Percentiles rank a stretch among this genome's conserved stretches.
These are phyloP conservation scores for Ramularia endophylla DNA, from an alignment of 2,329 filamentous ascomycete species.

Conservation along the genomic window DNA sequence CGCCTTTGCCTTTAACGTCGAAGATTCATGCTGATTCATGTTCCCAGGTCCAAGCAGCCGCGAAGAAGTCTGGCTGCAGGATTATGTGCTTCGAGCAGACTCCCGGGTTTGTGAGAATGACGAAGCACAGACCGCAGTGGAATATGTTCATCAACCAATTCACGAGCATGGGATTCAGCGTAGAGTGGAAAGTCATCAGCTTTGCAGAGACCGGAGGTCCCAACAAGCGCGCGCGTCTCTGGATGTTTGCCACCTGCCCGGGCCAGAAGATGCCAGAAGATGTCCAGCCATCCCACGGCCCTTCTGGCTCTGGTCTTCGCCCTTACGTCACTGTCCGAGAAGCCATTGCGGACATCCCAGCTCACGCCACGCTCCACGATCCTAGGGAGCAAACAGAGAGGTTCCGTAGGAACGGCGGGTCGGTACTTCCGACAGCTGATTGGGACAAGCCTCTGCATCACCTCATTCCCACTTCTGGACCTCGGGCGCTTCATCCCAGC, in stretches of 20 bases:
- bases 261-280: conserved; percentile 65
- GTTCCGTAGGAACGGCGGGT: too few species aligned
- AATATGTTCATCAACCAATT: conserved; percentile 58
- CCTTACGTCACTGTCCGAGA: conserved; percentile 21
- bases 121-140: conserved; percentile 50
- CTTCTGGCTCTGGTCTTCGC: conserved; percentile 20
- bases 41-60: conserved; percentile 36
- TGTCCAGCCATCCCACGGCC: conserved; percentile 40
- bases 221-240: conserved; percentile 43
- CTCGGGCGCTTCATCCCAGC: conserved; percentile 60
- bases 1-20: too few species aligned
- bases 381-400: conserved; percentile 31
- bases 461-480: conserved; percentile 58
- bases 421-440: conserved; percentile 39
- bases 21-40: too few species aligned
- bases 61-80: conserved; percentile 56
- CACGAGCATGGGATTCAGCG: conserved; percentile 59
- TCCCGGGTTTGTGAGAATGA: conserved; percentile 52
- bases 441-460: conserved; percentile 42
- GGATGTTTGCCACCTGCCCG: conserved; percentile 54
- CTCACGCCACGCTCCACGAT: conserved; percentile 27
- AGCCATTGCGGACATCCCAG: conserved; percentile 30
- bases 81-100: conserved; percentile 76
- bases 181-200: conserved; percentile 60
- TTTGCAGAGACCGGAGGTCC: conserved; percentile 45